phyloP scores from a whole-genome alignment of 2,329 filamentous ascomycete genomes.

The Colletotrichum sp. region DNA sequence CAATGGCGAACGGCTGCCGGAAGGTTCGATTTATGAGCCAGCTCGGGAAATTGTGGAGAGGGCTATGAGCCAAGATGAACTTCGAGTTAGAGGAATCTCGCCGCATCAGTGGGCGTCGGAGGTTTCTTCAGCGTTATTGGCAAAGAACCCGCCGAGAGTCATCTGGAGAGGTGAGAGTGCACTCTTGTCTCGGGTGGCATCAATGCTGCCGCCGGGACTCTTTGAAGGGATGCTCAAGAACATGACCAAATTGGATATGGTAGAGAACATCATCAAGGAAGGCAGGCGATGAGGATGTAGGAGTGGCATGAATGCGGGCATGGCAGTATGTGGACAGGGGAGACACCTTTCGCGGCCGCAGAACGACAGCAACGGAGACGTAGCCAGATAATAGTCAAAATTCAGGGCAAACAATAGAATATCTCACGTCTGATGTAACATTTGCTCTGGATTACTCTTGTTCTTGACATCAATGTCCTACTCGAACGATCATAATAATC shows the following conservation, averaged over 20 bases:
- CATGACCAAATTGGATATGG: conserved; percentile 25
- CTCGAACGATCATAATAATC: rapidly evolving
- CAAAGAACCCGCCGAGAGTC: conserved; percentile 21
- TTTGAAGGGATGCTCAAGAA: conserved; percentile 25
- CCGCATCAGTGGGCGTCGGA: conserved; percentile 26
- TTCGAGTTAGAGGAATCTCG: conserved; percentile 9
- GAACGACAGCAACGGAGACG: not conserved
- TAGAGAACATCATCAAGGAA: conserved; percentile 24
- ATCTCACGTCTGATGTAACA: rapidly evolving
- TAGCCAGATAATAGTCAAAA: not conserved
- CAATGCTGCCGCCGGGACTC: conserved; percentile 22
- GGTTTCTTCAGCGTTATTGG: conserved; percentile 22
- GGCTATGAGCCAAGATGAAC: conserved; percentile 25
- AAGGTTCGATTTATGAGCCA: conserved; percentile 26
- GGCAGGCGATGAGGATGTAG: not conserved
- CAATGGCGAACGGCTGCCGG: conserved; percentile 21
- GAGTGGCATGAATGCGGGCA: not conserved
- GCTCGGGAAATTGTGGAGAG: conserved; percentile 25
- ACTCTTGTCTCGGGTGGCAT: conserved; percentile 14
- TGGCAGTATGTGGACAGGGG: rapidly evolving
- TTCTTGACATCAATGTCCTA: not conserved
- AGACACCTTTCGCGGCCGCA: rapidly evolving
- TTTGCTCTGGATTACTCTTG: not conserved
- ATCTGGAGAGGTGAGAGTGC: conserved; percentile 29
- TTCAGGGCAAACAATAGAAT: not conserved